A percentile compares a stretch with the other conserved stretches of the same genome.
phyloP scores from a whole-genome alignment of 441 rosid species.

The Pelargonium citronellum region DNA sequence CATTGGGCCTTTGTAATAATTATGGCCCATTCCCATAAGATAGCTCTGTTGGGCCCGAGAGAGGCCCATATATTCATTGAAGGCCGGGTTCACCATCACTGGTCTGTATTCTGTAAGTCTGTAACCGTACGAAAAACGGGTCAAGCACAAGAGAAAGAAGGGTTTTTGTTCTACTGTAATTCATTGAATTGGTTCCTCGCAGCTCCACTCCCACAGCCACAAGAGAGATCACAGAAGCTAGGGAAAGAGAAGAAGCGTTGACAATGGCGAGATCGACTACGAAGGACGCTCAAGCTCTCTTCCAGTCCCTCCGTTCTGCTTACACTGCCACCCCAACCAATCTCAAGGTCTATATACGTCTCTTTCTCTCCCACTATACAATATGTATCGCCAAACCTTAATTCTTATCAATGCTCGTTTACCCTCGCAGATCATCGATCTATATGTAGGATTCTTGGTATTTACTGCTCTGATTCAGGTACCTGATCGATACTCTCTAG shows the following conservation, averaged over 20 bases:
- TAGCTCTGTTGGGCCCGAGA: no score
- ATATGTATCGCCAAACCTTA: not conserved
- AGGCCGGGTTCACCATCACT: no score
- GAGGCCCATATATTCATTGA: no score
- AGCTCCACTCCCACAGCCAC: not conserved
- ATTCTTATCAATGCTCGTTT: not conserved
- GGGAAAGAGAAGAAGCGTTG: conserved; percentile 3
- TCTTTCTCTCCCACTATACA: not conserved
- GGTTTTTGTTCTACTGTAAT: not conserved
- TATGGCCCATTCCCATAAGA: no score
- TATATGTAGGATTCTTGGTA: conserved; percentile 72
- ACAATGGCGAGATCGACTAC: conserved; percentile 68
- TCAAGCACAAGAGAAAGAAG: not conserved
- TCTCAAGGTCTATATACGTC: conserved; percentile 51
- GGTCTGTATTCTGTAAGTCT: no score
- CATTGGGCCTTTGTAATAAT: no score
- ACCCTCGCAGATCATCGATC: conserved; percentile 66
- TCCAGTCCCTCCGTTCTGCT: conserved; percentile 79
- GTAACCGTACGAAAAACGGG: not conserved
- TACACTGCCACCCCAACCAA: conserved; percentile 69
- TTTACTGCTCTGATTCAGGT: conserved; percentile 85
- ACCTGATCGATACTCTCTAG: not conserved
- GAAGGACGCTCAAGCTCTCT: conserved; percentile 69
- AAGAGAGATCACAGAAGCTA: not conserved
- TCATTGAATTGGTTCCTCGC: no score